Base-by-base conservation (phyloP, 2,329 filamentous ascomycete genomes). In the Xylariomycetidae sp. region DNA sequence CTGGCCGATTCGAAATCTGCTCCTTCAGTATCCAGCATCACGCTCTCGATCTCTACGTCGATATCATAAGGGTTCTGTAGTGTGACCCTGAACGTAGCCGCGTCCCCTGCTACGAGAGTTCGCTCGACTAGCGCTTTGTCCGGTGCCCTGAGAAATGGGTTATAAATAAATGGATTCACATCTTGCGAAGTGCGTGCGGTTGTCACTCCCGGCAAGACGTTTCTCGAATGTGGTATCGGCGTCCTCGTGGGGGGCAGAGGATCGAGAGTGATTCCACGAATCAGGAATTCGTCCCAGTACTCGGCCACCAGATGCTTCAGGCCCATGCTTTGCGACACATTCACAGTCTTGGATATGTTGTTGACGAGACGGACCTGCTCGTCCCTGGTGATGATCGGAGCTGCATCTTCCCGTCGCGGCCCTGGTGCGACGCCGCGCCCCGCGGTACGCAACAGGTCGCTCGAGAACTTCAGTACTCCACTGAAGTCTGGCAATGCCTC, bases 251-350 rank as follows among this genome's bases (percentile, higher is more conserved):
- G 61, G 8, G 79, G 66, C 23, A 77, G 59, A 16, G 83, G 68
- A 31, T 88, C 77, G 27, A 94, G 66, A 34, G 81, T 76, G 47
- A 94, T 67, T 42, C 80, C 80, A 31, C 92, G 80, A 29, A 98
- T 74, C 7, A 98, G 68, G 49, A 97, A 97, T 51, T 95, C 88
- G 57, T 98, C 92, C 92, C 92, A 98, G 55, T 96, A 98, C 47
- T 92, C 85, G 5, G 88, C 88, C 33, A 80, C 72, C 26, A 90
- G 61, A 36, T 82, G 64, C 5, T 73, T 66, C 17, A 88, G 64
- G 1, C 88, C 88, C 16, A 96, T 62, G 38, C 85, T 81, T 40
- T 76, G 77, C 1, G 85, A 82, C n/a, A 92, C 77, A 19, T 72
- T 77, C 18, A 89, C 78, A 1, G 89, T 95, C 42, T 90, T 84